phyloP scores from a whole-genome alignment of 1,284 basidiomycete species.

The Puccinia hordei region DNA sequence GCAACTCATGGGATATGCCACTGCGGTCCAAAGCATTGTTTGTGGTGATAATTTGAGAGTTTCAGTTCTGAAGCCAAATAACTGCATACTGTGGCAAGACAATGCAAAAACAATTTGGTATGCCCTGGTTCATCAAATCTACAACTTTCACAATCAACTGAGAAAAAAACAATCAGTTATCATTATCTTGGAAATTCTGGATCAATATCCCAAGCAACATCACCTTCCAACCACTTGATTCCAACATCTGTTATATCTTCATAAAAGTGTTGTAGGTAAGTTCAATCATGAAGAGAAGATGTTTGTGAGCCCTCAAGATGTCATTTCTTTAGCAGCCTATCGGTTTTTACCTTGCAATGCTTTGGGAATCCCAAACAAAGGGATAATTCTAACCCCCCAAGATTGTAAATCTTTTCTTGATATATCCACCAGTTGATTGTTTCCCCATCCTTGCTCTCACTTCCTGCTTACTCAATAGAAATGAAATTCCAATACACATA shows the following conservation, averaged over 20 bases:
- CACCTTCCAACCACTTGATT: too few relatives aligned
- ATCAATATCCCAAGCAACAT: too few relatives aligned
- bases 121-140: slow-evolving; percentile 3
- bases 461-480: too few relatives aligned
- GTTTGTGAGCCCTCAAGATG: too few relatives aligned
- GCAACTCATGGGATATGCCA: background rate
- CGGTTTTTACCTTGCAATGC: slow-evolving; percentile 15
- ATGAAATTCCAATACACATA: too few relatives aligned
- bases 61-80: slow-evolving; percentile 14
- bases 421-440: background rate
- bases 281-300: too few relatives aligned
- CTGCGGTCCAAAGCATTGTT: background rate
- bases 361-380: slow-evolving; percentile 5
- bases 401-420: too few relatives aligned
- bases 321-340: slow-evolving; percentile 1
- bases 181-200: too few relatives aligned
- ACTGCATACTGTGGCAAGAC: background rate
- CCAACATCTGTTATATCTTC: too few relatives aligned
- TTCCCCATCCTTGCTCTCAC: too few relatives aligned
- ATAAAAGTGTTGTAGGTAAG: too few relatives aligned
- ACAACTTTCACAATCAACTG: background rate
- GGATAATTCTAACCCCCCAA: background rate
- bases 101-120: background rate
- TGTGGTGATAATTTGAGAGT: background rate
- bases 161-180: too few relatives aligned